Evolutionary conservation across 192 early-diverging fungal genomes (phyloP), one percentile per base, ranked within the genome.

Genomic region (Cladochytrium replicatum): DNA sequence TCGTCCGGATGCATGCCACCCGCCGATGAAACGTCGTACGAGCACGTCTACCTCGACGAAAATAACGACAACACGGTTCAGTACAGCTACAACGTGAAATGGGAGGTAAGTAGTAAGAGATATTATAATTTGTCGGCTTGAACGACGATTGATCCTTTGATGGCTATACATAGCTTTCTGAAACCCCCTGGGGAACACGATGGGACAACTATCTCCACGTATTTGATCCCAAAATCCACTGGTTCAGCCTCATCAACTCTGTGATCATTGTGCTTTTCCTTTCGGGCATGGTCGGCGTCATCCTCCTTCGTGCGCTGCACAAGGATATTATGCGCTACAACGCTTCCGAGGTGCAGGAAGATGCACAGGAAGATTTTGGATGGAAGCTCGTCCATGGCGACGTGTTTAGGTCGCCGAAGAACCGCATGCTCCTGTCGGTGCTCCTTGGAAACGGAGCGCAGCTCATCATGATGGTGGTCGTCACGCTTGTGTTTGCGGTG

Each of bases 401-500:
- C 50, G 72, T 80, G 24, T 80, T 80, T 57, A 50, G 77, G 23
- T 47, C 75, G 0, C 77, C 77, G 9, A 32, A 32, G 15, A 49
- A 65, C 21, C 24, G 44, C 26, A 70, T 70, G 66, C 52, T 73
- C 13, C 55, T 80, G 32, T 52, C 72, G 11, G 77, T 80, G 9
- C 41, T 76, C 6, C 42, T 80, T 46, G 77, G 77, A 43, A 75
- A 57, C 44, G 77, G 77, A n/a, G 68, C 67, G 5, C 77, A 80
- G 49, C 30, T 73, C 29, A 56, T 72, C 47, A 40, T 63, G 17
- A 80, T 80, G 77, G 40, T 69, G 9, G 25, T 50, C 15, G 65
- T 80, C 17, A 80, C 77, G n/a, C 47, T 79, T 13, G 55, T 83
- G 1, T 89, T 98, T 75, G 94, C 94, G 3, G 77, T 88, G 11